Conservation (phyloP, 148 eudicot genomes). For the Gaultheria prostrata region DNA sequence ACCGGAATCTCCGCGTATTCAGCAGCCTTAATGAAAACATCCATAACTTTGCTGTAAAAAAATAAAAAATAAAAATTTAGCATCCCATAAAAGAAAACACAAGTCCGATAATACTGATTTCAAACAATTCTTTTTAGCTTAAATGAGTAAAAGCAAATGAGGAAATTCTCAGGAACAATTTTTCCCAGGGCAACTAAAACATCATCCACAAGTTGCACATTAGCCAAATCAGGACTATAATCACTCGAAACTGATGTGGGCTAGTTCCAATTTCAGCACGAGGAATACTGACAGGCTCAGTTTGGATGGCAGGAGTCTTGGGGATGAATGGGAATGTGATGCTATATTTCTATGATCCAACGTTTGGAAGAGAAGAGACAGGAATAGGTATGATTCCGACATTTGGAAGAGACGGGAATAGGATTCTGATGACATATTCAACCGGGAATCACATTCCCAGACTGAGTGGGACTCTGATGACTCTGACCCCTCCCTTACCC, state of each 20-base stretch:
- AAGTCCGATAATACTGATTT: neutral
- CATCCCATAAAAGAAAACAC: neutral
- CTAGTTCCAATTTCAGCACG: neutral
- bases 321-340: too few relatives aligned
- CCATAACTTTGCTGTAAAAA: constrained; percentile 82
- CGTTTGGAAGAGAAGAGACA: too few relatives aligned
- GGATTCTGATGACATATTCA: too few relatives aligned
- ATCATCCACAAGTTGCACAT: neutral
- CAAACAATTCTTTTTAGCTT: neutral
- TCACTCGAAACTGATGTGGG: neutral
- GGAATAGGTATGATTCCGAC: too few relatives aligned
- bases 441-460: too few relatives aligned
- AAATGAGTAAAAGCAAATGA: constrained; percentile 7
- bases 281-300: too few relatives aligned
- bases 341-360: too few relatives aligned
- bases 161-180: neutral
- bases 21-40: constrained; percentile 84
- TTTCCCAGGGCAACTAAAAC: neutral
- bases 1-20: constrained; percentile 93
- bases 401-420: too few relatives aligned
- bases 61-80: neutral
- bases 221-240: neutral
- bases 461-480: too few relatives aligned
- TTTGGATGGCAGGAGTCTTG: too few relatives aligned
- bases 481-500: too few relatives aligned